These are phyloP conservation scores for Cyclanthera cordifolia DNA, from an alignment of 306 rosid genomes.

Conservation along the genomic window DNA sequence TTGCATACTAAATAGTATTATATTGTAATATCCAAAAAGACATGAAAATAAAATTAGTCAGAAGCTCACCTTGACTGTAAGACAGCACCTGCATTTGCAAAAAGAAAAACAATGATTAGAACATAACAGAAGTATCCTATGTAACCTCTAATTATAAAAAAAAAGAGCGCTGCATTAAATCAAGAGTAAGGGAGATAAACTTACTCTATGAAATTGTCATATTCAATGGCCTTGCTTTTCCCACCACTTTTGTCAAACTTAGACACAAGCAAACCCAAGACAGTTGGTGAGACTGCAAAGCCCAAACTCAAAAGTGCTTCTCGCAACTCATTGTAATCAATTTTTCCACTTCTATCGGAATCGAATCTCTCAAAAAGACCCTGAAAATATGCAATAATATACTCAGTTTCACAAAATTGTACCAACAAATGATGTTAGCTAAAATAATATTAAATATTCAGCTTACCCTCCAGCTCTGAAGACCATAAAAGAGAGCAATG, in stretches of 20 bases:
- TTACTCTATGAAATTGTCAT: slow-evolving; percentile 92
- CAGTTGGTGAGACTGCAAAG: slow-evolving; percentile 58
- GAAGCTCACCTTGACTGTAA: slow-evolving; percentile 79
- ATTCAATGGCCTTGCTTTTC: slow-evolving; percentile 60
- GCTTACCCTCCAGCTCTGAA: slow-evolving; percentile 88
- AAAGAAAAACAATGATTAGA: slow-evolving; percentile 16
- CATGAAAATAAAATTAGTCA: background rate
- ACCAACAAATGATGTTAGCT: background rate
- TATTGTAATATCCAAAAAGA: background rate
- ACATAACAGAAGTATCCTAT: background rate
- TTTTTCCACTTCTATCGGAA: slow-evolving; percentile 81
- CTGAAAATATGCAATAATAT: slow-evolving; percentile 23
- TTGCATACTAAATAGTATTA: background rate
- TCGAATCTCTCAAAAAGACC: slow-evolving; percentile 74
- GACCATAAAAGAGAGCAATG: slow-evolving; percentile 70
- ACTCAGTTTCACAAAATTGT: background rate
- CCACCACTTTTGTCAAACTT: slow-evolving; percentile 95
- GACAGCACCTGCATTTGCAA: slow-evolving; percentile 78
- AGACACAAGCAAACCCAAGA: slow-evolving; percentile 77
- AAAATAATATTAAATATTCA: background rate
- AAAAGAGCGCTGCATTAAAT: background rate
- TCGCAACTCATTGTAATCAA: slow-evolving; percentile 58
- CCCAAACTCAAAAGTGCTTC: slow-evolving; percentile 86
- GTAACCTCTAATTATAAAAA: background rate
- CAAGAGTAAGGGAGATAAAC: background rate